A percentile compares a stretch with the other conserved stretches of the same genome.
Conservation (phyloP, 805 yeast genomes). For the Kuraishia floccosa region DNA sequence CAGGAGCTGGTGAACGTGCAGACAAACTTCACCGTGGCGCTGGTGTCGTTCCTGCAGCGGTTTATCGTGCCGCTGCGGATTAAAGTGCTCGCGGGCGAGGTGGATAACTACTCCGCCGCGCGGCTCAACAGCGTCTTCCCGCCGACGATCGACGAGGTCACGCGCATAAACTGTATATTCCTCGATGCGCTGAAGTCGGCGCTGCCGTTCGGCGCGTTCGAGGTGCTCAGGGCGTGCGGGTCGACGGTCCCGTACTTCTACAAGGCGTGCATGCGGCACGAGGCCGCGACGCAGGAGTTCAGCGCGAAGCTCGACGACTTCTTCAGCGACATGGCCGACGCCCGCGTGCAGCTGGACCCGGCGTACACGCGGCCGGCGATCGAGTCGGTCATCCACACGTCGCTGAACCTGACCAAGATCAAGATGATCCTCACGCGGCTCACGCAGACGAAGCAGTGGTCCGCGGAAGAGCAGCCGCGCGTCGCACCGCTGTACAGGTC, state of each 20-base stretch:
- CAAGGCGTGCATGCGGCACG: conserved; percentile 88
- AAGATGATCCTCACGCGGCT: conserved; percentile 61
- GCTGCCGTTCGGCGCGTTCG: conserved; percentile 56
- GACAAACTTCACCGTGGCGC: conserved; percentile 56
- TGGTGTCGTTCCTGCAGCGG: conserved; percentile 69
- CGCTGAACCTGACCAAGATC: conserved; percentile 60
- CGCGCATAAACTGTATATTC: conserved; percentile 78
- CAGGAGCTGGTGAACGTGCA: conserved; percentile 63
- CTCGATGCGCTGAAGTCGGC: conserved; percentile 67
- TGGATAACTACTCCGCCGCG: conserved; percentile 43
- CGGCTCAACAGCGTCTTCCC: conserved; percentile 76
- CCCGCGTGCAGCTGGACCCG: conserved; percentile 14
- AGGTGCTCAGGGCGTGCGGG: conserved; percentile 72
- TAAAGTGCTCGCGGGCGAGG: conserved; percentile 44
- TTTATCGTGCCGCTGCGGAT: conserved; percentile 72
- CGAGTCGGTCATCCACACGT: conserved; percentile 53
- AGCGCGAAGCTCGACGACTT: conserved; percentile 31
- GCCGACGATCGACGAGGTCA: conserved; percentile 90
- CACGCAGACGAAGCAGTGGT: conserved; percentile 35
- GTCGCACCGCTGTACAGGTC: conserved; percentile 35
- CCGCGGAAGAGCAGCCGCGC: conserved; percentile 12
- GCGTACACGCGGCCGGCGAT: conserved; percentile 37
- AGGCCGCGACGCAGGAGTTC: conserved; percentile 76
- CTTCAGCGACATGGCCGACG: conserved; percentile 20
- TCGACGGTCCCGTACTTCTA: conserved; percentile 81